These are phyloP conservation scores for Ceratorhiza oryzae-sativae DNA, from an alignment of 1,284 basidiomycete genomes.

Conservation along the genomic window DNA sequence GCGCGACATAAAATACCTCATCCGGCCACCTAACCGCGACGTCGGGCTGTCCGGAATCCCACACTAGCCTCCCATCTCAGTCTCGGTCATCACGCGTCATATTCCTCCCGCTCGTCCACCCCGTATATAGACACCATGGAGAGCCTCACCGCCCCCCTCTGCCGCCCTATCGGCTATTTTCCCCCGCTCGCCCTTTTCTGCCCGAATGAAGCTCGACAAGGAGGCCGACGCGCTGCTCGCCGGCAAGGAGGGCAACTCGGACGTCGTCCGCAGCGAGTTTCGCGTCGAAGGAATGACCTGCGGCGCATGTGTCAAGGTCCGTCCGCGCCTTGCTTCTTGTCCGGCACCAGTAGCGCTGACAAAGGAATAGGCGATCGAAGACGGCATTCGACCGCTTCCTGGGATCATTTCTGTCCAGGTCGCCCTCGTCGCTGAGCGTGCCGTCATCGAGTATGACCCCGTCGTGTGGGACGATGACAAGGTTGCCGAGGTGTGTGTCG, in stretches of 20 bases:
- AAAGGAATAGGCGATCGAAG: slow-evolving; percentile 81
- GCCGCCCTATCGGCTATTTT: slow-evolving; percentile 42
- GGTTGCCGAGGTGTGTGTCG: slow-evolving; percentile 69
- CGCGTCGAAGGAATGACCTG: slow-evolving; percentile 93
- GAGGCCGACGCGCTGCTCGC: slow-evolving; percentile 33
- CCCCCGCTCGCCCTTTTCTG: slow-evolving; percentile 35
- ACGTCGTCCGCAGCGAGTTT: slow-evolving; percentile 65
- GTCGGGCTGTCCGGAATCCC: slow-evolving; percentile 14
- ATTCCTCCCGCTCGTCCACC: background rate
- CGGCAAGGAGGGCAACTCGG: slow-evolving; percentile 15
- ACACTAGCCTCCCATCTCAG: slow-evolving; percentile 17
- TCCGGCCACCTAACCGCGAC: background rate
- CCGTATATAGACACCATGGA: slow-evolving; percentile 28
- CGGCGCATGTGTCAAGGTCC: slow-evolving; percentile 86
- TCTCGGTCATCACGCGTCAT: slow-evolving; percentile 6
- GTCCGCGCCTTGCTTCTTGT: no score
- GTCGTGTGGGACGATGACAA: slow-evolving; percentile 80
- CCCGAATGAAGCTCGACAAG: slow-evolving; percentile 25
- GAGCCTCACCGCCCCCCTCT: slow-evolving; percentile 35
- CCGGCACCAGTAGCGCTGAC: background rate
- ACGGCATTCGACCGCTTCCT: slow-evolving; percentile 80
- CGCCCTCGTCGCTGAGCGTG: slow-evolving; percentile 92
- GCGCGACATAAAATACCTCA: background rate
- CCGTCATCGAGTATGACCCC: slow-evolving; percentile 88
- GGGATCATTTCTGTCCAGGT: slow-evolving; percentile 92